Conservation (phyloP, 495 filamentous ascomycete genomes). For the Penicillium samsonianum region DNA sequence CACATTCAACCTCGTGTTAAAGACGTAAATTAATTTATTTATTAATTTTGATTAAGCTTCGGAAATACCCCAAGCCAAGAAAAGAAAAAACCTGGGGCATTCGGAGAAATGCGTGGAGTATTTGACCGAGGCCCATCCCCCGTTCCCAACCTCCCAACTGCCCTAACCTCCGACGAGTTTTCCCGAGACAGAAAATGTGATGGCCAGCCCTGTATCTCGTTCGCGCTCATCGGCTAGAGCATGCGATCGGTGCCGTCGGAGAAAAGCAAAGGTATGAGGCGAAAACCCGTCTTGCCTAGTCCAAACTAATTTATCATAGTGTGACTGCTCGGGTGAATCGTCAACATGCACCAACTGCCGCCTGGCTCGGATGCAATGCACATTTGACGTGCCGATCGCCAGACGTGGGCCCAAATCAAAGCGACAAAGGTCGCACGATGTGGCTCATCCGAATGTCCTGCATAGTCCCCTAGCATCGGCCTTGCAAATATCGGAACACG, state of each 20-base stretch:
- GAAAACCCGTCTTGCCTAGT: background rate
- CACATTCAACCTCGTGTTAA: too few relatives aligned
- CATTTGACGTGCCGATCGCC: constrained; percentile 25
- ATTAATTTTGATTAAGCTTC: constrained; percentile 60
- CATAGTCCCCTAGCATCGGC: constrained; percentile 7
- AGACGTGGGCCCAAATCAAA: constrained; percentile 23
- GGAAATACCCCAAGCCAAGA: constrained; percentile 59
- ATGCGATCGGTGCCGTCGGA: constrained; percentile 29
- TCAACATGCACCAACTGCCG: constrained; percentile 21
- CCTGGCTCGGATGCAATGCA: constrained; percentile 15
- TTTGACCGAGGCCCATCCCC: constrained; percentile 17
- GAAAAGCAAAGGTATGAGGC: constrained; percentile 26
- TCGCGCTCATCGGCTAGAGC: constrained; percentile 16
- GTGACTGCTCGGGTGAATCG: constrained; percentile 16
- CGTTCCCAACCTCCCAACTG: background rate
- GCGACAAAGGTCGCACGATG: constrained; percentile 10
- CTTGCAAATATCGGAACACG: constrained; percentile 4
- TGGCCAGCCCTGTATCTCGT: constrained; percentile 12
- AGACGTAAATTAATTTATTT: constrained; percentile 52
- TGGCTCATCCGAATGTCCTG: background rate
- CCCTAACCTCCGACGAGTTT: constrained; percentile 1
- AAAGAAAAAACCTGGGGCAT: background rate
- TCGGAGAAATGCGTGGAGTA: constrained; percentile 12
- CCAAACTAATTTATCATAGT: constrained; percentile 11
- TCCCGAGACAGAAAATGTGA: constrained; percentile 6